These are phyloP conservation scores for Claviceps pazoutovae DNA, from an alignment of 2,329 filamentous ascomycete species.

Conservation along the genomic window DNA sequence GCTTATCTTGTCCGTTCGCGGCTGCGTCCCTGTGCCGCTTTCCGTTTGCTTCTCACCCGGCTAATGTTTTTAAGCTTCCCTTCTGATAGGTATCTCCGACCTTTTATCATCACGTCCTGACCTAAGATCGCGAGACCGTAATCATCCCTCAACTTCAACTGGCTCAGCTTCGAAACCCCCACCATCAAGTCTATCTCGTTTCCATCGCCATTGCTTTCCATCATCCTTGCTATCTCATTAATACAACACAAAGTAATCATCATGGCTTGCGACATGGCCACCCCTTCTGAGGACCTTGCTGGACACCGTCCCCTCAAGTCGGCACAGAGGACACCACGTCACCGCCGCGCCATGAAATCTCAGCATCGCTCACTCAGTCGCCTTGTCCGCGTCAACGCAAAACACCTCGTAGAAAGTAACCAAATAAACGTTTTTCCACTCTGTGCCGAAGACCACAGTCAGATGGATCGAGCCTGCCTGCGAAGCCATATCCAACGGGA, in stretches of 20 bases:
- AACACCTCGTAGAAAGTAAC: slow-evolving; percentile 14
- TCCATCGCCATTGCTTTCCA: background rate
- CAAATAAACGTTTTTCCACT: slow-evolving; percentile 4
- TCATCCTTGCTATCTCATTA: background rate
- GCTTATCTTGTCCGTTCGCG: background rate
- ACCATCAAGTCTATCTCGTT: background rate
- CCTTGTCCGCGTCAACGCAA: slow-evolving; percentile 19
- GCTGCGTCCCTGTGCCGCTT: background rate
- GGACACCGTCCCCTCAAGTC: background rate
- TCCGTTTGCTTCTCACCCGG: too few species aligned
- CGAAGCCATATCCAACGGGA: slow-evolving; percentile 6
- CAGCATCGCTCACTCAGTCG: slow-evolving; percentile 9
- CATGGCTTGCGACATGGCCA: background rate
- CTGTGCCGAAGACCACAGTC: slow-evolving; percentile 3
- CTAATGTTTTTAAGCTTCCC: too few species aligned
- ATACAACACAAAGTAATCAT: too few species aligned
- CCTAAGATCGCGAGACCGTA: background rate
- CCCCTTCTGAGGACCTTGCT: background rate
- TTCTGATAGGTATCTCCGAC: background rate
- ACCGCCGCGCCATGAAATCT: slow-evolving; percentile 1
- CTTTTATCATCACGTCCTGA: background rate
- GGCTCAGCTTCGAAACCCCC: background rate
- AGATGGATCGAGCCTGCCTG: slow-evolving; percentile 11
- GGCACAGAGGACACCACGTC: background rate
- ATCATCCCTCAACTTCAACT: too few species aligned